These are phyloP conservation scores for Claviceps spartinae DNA, from an alignment of 2,329 filamentous ascomycete genomes.

Conservation along the genomic window DNA sequence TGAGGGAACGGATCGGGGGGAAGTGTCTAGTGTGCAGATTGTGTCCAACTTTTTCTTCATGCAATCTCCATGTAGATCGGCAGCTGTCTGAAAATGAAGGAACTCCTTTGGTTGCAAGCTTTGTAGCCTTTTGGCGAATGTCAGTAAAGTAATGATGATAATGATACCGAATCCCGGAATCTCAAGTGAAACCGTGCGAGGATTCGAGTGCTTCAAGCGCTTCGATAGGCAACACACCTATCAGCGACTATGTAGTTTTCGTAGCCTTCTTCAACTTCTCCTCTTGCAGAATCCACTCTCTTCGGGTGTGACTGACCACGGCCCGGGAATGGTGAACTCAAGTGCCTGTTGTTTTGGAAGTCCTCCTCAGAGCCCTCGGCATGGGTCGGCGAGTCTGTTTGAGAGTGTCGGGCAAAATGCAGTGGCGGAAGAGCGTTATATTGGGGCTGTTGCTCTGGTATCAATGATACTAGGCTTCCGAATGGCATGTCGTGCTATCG, in stretches of 20 bases:
- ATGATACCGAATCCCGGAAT: background rate
- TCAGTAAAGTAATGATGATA: background rate
- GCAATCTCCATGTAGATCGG: constrained; percentile 33
- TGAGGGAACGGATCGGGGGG: constrained; percentile 30
- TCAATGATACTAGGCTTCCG: constrained; percentile 26
- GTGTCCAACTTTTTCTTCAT: constrained; percentile 44
- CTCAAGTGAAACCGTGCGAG: background rate
- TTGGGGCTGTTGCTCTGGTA: constrained; percentile 24
- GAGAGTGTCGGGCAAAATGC: constrained; percentile 29
- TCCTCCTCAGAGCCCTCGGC: constrained; percentile 17
- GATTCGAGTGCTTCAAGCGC: background rate
- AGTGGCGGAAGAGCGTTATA: constrained; percentile 29
- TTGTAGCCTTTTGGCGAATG: constrained; percentile 21
- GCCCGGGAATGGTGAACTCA: constrained; percentile 19
- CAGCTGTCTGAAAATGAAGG: constrained; percentile 32
- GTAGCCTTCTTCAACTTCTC: constrained; percentile 29
- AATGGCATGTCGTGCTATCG: constrained; percentile 20
- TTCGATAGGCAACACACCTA: constrained; percentile 16
- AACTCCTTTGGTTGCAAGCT: constrained; percentile 28
- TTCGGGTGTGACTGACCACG: constrained; percentile 23
- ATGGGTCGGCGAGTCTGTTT: constrained; percentile 19
- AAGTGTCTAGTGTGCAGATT: constrained; percentile 30
- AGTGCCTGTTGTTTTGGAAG: constrained; percentile 16
- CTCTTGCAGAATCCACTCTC: constrained; percentile 17
- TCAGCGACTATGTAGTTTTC: constrained; percentile 28